phyloP scores from a whole-genome alignment of 805 yeast species.

The Pichia gijzeniarum region DNA sequence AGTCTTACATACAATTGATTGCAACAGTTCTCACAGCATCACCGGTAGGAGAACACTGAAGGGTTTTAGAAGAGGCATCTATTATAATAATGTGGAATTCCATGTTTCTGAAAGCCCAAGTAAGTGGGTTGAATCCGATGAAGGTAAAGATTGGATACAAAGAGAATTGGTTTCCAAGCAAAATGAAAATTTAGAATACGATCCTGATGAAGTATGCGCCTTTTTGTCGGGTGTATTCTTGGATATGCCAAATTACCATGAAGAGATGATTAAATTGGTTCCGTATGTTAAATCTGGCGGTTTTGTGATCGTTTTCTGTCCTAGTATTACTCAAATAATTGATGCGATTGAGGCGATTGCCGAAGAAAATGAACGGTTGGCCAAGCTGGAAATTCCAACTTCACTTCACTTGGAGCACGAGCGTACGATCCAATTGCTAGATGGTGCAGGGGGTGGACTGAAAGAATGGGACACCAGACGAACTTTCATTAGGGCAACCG shows the following conservation, averaged over 20 bases:
- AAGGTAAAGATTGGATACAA: conserved; percentile 21
- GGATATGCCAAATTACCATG: conserved; percentile 40
- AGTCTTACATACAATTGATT: conserved; percentile 40
- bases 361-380: conserved; percentile 11
- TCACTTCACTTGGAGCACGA: conserved; percentile 17
- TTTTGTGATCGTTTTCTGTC: conserved; percentile 40
- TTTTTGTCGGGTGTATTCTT: conserved; percentile 39
- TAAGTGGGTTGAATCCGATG: conserved; percentile 31
- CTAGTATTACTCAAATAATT: conserved; percentile 43
- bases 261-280: conserved; percentile 31
- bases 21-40: conserved; percentile 33
- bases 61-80: conserved; percentile 39
- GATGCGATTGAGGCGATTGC: conserved; percentile 32
- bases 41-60: conserved; percentile 36
- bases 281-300: conserved; percentile 34
- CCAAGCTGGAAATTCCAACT: conserved; percentile 3
- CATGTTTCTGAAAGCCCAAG: conserved; percentile 37
- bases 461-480: conserved; percentile 46
- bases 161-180: conserved; percentile 14
- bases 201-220: conserved; percentile 20
- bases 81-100: conserved; percentile 39
- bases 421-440: conserved; percentile 36
- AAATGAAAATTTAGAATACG: conserved; percentile 12
- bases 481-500: conserved; percentile 34
- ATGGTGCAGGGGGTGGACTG: conserved; percentile 46